Evolutionary conservation across 805 yeast species (phyloP).

Genomic region (Ogataea philodendri): DNA sequence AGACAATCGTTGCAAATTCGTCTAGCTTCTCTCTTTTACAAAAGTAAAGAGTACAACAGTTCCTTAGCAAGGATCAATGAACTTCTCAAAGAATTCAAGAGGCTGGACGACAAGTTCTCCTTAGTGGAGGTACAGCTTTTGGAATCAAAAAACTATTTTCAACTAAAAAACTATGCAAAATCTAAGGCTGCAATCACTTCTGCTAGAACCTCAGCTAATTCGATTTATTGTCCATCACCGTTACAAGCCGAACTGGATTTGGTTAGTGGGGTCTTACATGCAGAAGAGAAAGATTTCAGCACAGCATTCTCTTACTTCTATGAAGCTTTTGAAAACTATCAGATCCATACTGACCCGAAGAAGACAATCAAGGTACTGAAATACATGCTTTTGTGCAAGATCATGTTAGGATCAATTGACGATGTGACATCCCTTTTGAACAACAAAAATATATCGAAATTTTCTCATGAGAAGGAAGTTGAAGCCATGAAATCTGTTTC

Average conservation of each 20-base stretch:
- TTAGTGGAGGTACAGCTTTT: conserved; percentile 92
- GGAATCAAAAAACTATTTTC: conserved; percentile 87
- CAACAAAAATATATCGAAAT: conserved; percentile 51
- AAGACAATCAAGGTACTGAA: conserved; percentile 67
- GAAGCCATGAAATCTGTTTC: conserved; percentile 97
- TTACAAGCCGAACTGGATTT: conserved; percentile 92
- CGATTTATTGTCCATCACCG: conserved; percentile 92
- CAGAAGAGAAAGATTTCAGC: conserved; percentile 94
- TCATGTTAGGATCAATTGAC: conserved; percentile 84
- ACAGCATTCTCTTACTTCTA: conserved; percentile 94
- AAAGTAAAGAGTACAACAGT: conserved; percentile 59
- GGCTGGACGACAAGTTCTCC: conserved; percentile 92
- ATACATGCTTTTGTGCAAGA: conserved; percentile 88
- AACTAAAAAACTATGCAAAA: conserved; percentile 86
- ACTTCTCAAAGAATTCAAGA: conserved; percentile 81
- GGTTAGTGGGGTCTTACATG: conserved; percentile 93
- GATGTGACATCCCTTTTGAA: conserved; percentile 78
- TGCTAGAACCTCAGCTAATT: conserved; percentile 96
- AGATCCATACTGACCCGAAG: conserved; percentile 44
- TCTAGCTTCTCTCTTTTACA: conserved; percentile 71
- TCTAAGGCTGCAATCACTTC: conserved; percentile 89
- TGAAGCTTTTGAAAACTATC: conserved; percentile 91
- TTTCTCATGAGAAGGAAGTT: conserved; percentile 68
- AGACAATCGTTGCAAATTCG: conserved; percentile 86
- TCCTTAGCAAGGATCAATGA: conserved; percentile 70